A percentile compares a stretch with the other conserved stretches of the same genome.
Conservation (phyloP, 208 protist genomes). For the Strigomonas oncopelti region DNA sequence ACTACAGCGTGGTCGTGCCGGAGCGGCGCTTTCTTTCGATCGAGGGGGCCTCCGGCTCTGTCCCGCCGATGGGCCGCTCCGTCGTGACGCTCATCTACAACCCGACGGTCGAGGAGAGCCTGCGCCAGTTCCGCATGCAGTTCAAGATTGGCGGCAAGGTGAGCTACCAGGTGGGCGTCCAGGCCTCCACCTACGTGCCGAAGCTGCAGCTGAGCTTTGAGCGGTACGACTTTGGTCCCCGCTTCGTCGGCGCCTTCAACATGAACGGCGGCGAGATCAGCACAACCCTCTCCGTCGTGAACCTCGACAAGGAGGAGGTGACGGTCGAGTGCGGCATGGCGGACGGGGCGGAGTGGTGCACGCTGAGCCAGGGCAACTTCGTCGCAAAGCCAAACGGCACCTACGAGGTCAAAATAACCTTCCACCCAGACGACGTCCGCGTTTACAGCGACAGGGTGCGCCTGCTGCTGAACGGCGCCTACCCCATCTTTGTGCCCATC, state of each 20-base stretch:
- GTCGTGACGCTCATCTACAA: conserved; percentile 77
- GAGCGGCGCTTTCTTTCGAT: conserved; percentile 49
- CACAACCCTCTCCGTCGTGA: conserved; percentile 78
- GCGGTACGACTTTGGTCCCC: conserved; percentile 89
- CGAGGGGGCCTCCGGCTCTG: conserved; percentile 52
- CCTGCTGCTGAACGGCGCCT: conserved; percentile 92
- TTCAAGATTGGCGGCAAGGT: conserved; percentile 76
- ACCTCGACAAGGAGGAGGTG: conserved; percentile 87
- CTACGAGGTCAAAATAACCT: conserved; percentile 73
- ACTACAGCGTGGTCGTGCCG: conserved; percentile 68
- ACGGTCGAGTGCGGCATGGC: conserved; percentile 80
- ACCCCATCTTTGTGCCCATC: conserved; percentile 74
- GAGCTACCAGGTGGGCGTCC: conserved; percentile 80
- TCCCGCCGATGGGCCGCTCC: conserved; percentile 59
- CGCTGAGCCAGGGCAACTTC: conserved; percentile 84
- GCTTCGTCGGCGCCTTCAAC: conserved; percentile 79
- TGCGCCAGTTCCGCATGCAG: conserved; percentile 66
- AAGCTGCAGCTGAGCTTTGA: conserved; percentile 85
- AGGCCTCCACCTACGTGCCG: conserved; percentile 77
- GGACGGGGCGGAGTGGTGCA: conserved; percentile 71
- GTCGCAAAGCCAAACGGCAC: conserved; percentile 77
- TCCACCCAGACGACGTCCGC: conserved; percentile 80
- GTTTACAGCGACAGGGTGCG: conserved; percentile 86
- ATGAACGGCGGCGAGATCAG: conserved; percentile 24
- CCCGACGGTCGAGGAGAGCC: conserved; percentile 62